phyloP scores from a whole-genome alignment of 345 rosid species.

The Leavenworthia alabamica region DNA sequence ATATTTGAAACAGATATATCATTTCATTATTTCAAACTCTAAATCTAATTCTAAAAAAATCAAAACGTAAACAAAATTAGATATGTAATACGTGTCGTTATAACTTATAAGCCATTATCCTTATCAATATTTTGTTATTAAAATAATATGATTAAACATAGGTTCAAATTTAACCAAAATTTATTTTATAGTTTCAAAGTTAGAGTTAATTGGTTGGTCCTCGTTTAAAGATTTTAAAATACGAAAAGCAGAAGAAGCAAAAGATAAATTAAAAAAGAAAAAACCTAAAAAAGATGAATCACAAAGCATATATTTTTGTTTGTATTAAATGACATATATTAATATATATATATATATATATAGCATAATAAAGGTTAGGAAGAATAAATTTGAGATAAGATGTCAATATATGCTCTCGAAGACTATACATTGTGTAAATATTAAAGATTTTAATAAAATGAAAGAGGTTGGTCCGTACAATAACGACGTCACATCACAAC shows the following conservation, averaged over 20 bases:
- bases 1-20: neutral
- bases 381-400: neutral
- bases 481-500: constrained; percentile 20
- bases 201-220: neutral
- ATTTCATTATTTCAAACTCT: neutral
- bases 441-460: neutral
- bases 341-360: neutral
- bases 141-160: neutral
- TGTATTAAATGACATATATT: neutral
- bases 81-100: neutral
- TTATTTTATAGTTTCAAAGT: neutral
- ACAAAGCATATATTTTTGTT: neutral
- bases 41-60: too few species aligned
- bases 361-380: neutral
- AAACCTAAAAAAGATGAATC: neutral
- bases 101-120: neutral
- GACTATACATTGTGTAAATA: neutral
- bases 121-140: neutral
- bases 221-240: neutral
- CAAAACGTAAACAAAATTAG: neutral
- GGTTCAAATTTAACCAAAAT: neutral
- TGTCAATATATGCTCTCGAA: neutral
- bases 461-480: constrained; percentile 20
- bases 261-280: neutral
- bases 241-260: neutral